Percentiles rank a stretch among this genome's conserved stretches.
Evolutionary conservation across 73 alveolate species (phyloP).

Genomic region (Uronychia binucleata): DNA sequence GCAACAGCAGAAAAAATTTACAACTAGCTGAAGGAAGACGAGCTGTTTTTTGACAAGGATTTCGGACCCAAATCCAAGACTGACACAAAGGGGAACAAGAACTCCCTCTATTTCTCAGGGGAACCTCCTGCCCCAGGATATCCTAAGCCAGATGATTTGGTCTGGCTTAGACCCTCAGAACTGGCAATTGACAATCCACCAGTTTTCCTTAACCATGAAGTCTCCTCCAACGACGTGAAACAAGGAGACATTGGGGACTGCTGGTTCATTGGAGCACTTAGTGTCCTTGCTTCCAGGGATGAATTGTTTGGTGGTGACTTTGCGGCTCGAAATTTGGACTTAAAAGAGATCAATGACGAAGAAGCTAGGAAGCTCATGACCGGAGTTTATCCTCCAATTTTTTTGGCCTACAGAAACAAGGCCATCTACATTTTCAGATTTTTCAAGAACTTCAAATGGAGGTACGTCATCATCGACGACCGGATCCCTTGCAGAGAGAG

Average conservation of each 20-base stretch:
- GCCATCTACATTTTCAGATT: slow-evolving; percentile 95
- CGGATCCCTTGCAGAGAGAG: slow-evolving; percentile 79
- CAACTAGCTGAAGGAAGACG: slow-evolving; percentile 17
- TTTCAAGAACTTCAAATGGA: slow-evolving; percentile 92
- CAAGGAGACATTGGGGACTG: slow-evolving; percentile 99
- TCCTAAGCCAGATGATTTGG: slow-evolving; percentile 80
- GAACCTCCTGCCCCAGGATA: slow-evolving; percentile 72
- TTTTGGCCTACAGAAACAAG: slow-evolving; percentile 84
- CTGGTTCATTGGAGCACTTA: slow-evolving; percentile 99
- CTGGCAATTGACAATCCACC: slow-evolving; percentile 48
- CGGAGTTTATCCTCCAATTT: slow-evolving; percentile 98
- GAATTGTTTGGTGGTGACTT: slow-evolving; percentile 88
- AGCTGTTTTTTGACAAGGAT: slow-evolving; percentile 85
- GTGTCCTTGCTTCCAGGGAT: slow-evolving; percentile 96
- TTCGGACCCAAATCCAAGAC: slow-evolving; percentile 80
- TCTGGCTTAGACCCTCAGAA: slow-evolving; percentile 92
- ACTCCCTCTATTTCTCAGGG: slow-evolving; percentile 74
- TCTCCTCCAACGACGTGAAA: slow-evolving; percentile 89
- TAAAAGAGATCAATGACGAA: slow-evolving; percentile 59
- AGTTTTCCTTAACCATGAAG: slow-evolving; percentile 76
- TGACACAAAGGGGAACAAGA: slow-evolving; percentile 70
- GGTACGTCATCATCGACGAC: slow-evolving; percentile 86
- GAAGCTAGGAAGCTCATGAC: slow-evolving; percentile 67
- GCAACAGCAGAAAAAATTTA: slow-evolving; percentile 66
- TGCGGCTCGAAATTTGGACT: slow-evolving; percentile 21